A percentile compares a stretch with the other conserved stretches of the same genome.
Conservation (phyloP, 1,139 yeast genomes). For the Saccharomyces hybrid region DNA sequence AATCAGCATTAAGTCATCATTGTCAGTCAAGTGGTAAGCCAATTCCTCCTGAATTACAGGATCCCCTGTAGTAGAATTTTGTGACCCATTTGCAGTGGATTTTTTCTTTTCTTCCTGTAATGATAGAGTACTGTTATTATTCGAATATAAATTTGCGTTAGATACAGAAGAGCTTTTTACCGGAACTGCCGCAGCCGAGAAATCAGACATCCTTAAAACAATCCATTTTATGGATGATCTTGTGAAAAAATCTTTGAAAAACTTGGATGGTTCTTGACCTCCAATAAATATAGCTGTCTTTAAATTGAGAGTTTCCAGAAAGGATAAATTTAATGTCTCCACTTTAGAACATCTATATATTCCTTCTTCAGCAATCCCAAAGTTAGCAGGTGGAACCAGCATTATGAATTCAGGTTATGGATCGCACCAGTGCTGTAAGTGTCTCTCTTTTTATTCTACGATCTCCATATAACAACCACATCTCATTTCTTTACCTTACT, state of each 20-base stretch:
- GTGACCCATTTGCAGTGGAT: background rate
- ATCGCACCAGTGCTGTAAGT: background rate
- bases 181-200: constrained; percentile 20
- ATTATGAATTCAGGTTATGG: constrained; percentile 29
- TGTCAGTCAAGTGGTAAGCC: constrained; percentile 25
- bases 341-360: constrained; percentile 36
- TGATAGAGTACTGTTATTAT: background rate
- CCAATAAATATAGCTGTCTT: constrained; percentile 55
- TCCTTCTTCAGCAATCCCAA: constrained; percentile 70
- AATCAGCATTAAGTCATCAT: constrained; percentile 66
- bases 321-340: constrained; percentile 23
- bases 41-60: background rate
- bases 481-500: background rate
- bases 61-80: background rate
- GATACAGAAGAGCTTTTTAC: constrained; percentile 4
- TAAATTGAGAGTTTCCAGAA: constrained; percentile 50
- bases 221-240: constrained; percentile 28
- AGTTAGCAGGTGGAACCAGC: constrained; percentile 75
- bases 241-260: constrained; percentile 30
- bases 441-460: background rate
- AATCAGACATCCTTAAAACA: constrained; percentile 24
- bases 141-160: background rate
- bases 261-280: constrained; percentile 63
- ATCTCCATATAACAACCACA: background rate
- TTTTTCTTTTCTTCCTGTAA: background rate